Base-by-base conservation (phyloP, 495 filamentous ascomycete genomes). In the Geoglossum glabrum region DNA sequence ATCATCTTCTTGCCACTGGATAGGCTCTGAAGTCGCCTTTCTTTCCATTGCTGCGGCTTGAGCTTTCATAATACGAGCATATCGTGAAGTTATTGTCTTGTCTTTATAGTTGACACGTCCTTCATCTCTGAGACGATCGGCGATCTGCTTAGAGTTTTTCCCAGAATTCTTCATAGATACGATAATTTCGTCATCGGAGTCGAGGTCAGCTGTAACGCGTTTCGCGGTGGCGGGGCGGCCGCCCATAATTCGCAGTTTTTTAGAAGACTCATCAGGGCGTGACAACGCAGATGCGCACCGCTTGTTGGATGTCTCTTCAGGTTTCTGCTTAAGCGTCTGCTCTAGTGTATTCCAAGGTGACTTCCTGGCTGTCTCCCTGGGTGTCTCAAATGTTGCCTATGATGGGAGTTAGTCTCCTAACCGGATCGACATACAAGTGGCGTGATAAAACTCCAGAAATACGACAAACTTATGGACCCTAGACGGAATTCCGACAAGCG, bases 81-180 rank as follows among this genome's bases (percentile, higher is more conserved):
- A 69, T 33, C 72, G 71, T n/a, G 65, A 64, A n/a, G 62, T 60
- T 30, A 74, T 67, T 1, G 70, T 66, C 61, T 74, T 71, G 8
- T 28, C 36, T 19, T 63, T 58, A 40, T 68, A 70, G 15, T 60
- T 57, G 30, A 61, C 60, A n/a, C 65, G 61, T 38, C 66, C 65
- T 43, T 70, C 66, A 11, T 61, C 30, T 3, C 51, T 60, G n/a
- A 73, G 65, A 28, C 59, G 58, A 1, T 68, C 45, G 1, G 65
- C 60, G 19, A 73, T 64, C 28, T 67, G 58, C 9, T 56, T 55
- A 49, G 71, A 66, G 15, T 51, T 56, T 56, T 61, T 68, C 6
- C 65, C 67, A 21, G 64, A 55, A 34, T 65, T 51, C 55, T 70
- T 70, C 64, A 73, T 65, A 3, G 49, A 50, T 6, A 69, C 60